phyloP scores from a whole-genome alignment of 2,329 filamentous ascomycete genomes.

The Xylariaceae sp. region DNA sequence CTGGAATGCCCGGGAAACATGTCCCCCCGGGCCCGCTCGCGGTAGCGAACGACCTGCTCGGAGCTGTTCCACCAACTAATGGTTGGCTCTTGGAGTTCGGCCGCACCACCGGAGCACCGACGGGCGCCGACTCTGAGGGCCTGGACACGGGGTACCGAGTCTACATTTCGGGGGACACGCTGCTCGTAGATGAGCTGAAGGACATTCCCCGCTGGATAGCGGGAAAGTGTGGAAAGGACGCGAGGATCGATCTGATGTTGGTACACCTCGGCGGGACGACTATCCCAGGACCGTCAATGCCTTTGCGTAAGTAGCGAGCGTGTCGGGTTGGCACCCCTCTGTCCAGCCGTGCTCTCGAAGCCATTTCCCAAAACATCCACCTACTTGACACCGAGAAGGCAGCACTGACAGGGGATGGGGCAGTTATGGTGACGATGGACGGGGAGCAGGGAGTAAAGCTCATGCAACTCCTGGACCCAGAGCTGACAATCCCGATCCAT shows the following conservation, averaged over 20 bases:
- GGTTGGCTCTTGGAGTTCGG: constrained; percentile 61
- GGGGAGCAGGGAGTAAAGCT: constrained; percentile 53
- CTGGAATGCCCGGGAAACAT: constrained; percentile 59
- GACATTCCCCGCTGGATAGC: constrained; percentile 50
- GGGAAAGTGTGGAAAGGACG: constrained; percentile 17
- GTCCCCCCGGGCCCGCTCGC: constrained; percentile 35
- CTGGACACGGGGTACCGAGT: constrained; percentile 48
- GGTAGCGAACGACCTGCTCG: constrained; percentile 31
- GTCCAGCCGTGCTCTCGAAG: too few species aligned
- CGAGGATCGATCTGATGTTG: constrained; percentile 58
- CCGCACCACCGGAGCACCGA: constrained; percentile 23
- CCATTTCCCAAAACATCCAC: too few species aligned
- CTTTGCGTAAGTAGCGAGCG: too few species aligned
- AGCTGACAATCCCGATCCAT: constrained; percentile 57
- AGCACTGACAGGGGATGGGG: too few species aligned
- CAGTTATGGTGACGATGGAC: constrained; percentile 68
- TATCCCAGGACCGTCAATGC: constrained; percentile 50
- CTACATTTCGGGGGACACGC: constrained; percentile 60
- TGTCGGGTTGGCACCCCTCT: too few species aligned
- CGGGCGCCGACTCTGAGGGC: constrained; percentile 9
- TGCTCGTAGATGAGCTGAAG: constrained; percentile 54
- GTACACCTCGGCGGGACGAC: constrained; percentile 60
- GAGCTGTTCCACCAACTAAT: constrained; percentile 53
- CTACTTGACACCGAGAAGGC: too few species aligned
- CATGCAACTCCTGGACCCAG: constrained; percentile 51